Conservation (phyloP, 2,329 filamentous ascomycete genomes). For the Aspergillus viridinutans region DNA sequence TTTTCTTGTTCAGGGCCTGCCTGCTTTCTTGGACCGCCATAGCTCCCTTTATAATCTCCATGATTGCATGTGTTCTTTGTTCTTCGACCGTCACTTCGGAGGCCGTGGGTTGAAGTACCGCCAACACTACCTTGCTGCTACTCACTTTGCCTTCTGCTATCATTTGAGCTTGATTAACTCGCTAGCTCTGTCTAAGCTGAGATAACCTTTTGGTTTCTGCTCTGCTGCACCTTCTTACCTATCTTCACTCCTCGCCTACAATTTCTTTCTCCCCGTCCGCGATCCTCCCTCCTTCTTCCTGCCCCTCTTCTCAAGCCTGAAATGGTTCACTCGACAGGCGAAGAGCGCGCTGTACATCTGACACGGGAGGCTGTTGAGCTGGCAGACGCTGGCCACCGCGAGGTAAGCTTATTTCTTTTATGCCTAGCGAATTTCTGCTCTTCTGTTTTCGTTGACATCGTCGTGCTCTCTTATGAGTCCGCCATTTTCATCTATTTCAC, state of each 20-base stretch:
- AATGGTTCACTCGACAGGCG: conserved; percentile 41
- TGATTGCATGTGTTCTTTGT: conserved; percentile 15
- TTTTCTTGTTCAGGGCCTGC: conserved; percentile 1
- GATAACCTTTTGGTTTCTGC: not conserved
- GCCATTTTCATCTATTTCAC: conserved; percentile 3
- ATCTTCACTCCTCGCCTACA: conserved; percentile 6
- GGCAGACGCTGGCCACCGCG: conserved; percentile 42
- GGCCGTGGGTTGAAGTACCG: conserved; percentile 15
- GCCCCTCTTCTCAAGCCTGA: conserved; percentile 23
- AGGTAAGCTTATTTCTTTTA: conserved; percentile 30
- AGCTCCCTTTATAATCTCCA: conserved; percentile 9
- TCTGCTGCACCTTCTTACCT: conserved; percentile 5
- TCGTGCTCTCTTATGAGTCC: not conserved
- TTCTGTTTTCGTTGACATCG: not conserved
- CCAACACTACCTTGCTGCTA: conserved; percentile 1
- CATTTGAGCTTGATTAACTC: not conserved
- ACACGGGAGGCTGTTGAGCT: conserved; percentile 46
- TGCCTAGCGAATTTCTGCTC: not conserved
- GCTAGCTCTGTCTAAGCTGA: conserved; percentile 1
- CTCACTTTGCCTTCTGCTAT: not conserved
- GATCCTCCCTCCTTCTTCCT: conserved; percentile 6
- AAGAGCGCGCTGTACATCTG: conserved; percentile 44
- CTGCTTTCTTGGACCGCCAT: conserved; percentile 1
- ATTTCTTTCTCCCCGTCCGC: conserved; percentile 12
- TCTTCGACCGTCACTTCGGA: conserved; percentile 13